Percentiles rank a stretch among this genome's conserved stretches.
These are phyloP conservation scores for Omphalotus guepiniiformis DNA, from an alignment of 768 basidiomycete species.

Conservation along the genomic window DNA sequence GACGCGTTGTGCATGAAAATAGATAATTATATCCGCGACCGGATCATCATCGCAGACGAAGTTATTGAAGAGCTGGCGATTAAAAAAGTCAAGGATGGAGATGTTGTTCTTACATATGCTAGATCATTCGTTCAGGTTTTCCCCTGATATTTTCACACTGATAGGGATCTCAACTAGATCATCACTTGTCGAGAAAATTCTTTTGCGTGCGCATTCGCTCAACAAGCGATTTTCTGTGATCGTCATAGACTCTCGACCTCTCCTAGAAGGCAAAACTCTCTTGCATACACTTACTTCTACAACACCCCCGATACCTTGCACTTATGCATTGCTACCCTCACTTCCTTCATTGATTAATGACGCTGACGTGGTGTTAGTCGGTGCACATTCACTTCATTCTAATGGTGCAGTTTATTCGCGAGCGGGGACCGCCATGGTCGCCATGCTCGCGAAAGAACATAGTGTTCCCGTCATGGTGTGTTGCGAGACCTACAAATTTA, in stretches of 20 bases:
- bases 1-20: slow-evolving; percentile 78
- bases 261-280: slow-evolving; percentile 87
- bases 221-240: slow-evolving; percentile 86
- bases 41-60: slow-evolving; percentile 89
- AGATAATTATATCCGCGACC: slow-evolving; percentile 89
- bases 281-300: slow-evolving; percentile 64
- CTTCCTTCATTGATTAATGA: slow-evolving; percentile 76
- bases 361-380: slow-evolving; percentile 81
- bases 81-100: slow-evolving; percentile 92
- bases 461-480: slow-evolving; percentile 94
- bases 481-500: slow-evolving; percentile 98
- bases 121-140: slow-evolving; percentile 42
- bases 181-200: slow-evolving; percentile 87
- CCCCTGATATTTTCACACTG: neutral
- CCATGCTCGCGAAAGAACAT: slow-evolving; percentile 90
- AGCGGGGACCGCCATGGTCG: slow-evolving; percentile 92
- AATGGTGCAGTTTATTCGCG: slow-evolving; percentile 94
- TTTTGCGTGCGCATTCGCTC: slow-evolving; percentile 70
- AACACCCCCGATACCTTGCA: slow-evolving; percentile 66
- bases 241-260: slow-evolving; percentile 90
- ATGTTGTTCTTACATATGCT: slow-evolving; percentile 90
- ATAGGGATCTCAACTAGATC: slow-evolving; percentile 48
- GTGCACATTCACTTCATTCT: slow-evolving; percentile 91
- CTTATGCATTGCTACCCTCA: slow-evolving; percentile 88
- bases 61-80: slow-evolving; percentile 87